Evolutionary conservation across 257 asterid species (phyloP).

Genomic region (Rhazya stricta): DNA sequence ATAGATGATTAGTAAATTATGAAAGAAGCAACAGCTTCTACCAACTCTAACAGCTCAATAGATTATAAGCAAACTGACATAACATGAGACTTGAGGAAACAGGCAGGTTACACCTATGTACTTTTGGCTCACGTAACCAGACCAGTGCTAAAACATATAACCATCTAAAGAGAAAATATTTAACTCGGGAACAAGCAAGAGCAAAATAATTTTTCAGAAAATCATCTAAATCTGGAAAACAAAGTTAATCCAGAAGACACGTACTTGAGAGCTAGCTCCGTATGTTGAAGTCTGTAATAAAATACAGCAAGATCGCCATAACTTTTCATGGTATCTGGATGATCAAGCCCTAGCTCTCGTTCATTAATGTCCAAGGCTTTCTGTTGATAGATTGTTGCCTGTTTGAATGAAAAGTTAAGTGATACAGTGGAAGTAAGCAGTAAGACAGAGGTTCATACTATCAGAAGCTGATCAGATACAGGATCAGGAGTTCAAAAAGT

Average conservation of each 20-base stretch:
- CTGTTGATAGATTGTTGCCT: constrained; percentile 96
- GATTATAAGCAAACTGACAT: constrained; percentile 3
- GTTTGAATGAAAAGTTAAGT: constrained; percentile 24
- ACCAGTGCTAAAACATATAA: background rate
- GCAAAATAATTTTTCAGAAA: background rate
- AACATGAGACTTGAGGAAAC: background rate
- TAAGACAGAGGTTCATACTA: constrained; percentile 2
- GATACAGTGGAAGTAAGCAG: constrained; percentile 18
- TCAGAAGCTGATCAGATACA: background rate
- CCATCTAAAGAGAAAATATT: background rate
- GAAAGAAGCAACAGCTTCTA: background rate
- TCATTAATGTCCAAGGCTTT: constrained; percentile 92
- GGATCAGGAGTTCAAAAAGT: background rate
- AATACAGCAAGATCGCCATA: constrained; percentile 97
- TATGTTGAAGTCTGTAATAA: constrained; percentile 91
- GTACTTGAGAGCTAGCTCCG: constrained; percentile 91
- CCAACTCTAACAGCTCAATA: background rate
- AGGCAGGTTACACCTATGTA: background rate
- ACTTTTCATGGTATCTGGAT: constrained; percentile 96
- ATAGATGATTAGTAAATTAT: background rate
- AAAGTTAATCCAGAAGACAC: constrained; percentile 19
- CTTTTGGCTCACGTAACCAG: background rate
- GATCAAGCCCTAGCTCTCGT: constrained; percentile 88
- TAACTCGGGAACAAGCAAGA: background rate
- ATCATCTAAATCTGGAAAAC: constrained; percentile 1